Percentiles rank a stretch among this genome's conserved stretches.
phyloP scores from a whole-genome alignment of 1,139 yeast genomes.

The Taphrina sp. region DNA sequence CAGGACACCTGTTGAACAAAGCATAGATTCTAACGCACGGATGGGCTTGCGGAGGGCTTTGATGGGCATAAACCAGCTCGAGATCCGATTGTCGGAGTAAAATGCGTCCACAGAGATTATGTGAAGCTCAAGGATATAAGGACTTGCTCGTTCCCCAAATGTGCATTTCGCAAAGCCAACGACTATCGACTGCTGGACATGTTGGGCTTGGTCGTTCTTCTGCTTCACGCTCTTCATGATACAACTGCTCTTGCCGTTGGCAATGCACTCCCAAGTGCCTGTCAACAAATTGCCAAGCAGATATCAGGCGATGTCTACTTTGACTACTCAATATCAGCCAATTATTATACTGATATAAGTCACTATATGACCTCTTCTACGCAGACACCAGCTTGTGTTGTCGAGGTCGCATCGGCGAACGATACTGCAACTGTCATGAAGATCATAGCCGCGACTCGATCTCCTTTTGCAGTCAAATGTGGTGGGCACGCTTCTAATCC shows the following conservation, averaged over 20 bases:
- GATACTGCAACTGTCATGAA: slow-evolving; percentile 18
- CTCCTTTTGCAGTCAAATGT: slow-evolving; percentile 22
- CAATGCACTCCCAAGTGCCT: background rate
- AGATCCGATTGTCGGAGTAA: too few species aligned
- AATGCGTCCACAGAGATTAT: too few species aligned
- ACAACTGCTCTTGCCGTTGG: background rate
- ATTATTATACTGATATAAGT: slow-evolving; percentile 2
- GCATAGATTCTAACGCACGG: too few species aligned
- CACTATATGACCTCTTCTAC: slow-evolving; percentile 24
- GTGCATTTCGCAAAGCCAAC: too few species aligned
- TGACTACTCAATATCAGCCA: slow-evolving; percentile 1
- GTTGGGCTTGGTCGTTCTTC: too few species aligned
- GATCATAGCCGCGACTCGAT: background rate
- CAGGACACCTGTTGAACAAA: too few species aligned
- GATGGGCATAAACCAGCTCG: too few species aligned
- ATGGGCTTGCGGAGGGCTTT: too few species aligned
- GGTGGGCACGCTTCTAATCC: slow-evolving; percentile 25
- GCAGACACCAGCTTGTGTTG: slow-evolving; percentile 11
- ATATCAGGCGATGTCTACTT: slow-evolving; percentile 14
- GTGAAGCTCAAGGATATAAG: too few species aligned
- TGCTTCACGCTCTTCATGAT: too few species aligned
- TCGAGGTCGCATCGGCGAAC: slow-evolving; percentile 18
- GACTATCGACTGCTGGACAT: too few species aligned
- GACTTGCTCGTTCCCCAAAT: too few species aligned
- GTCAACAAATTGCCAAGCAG: slow-evolving; percentile 7